phyloP scores from a whole-genome alignment of 2,329 filamentous ascomycete genomes.

The Orbilia javanica region DNA sequence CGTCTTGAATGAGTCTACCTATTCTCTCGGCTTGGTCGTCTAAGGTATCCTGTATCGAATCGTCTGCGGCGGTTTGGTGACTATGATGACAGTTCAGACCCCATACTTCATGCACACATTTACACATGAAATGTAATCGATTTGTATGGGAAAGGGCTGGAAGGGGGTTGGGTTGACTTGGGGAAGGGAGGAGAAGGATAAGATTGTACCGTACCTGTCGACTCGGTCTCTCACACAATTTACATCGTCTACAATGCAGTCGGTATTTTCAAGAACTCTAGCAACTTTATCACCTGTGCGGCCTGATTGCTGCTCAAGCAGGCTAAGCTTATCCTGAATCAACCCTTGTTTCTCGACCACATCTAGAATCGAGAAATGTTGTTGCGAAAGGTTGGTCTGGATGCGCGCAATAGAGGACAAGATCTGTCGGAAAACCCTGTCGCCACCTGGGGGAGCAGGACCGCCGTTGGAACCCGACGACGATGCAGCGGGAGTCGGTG shows the following conservation, averaged over 20 bases:
- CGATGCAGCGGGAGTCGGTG: constrained; percentile 53
- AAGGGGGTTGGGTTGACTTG: constrained; percentile 18
- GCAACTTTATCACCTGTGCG: constrained; percentile 39
- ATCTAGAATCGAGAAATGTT: constrained; percentile 56
- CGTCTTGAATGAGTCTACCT: constrained; percentile 54
- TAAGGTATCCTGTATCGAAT: constrained; percentile 56
- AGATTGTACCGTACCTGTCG: constrained; percentile 57
- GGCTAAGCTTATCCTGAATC: constrained; percentile 55
- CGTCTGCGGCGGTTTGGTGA: constrained; percentile 47
- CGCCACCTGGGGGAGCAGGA: constrained; percentile 44
- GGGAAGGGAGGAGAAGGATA: constrained; percentile 3
- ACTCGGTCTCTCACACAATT: constrained; percentile 58
- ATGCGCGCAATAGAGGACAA: constrained; percentile 56
- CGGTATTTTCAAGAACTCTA: constrained; percentile 57
- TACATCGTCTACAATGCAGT: constrained; percentile 58
- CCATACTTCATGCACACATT: constrained; percentile 32
- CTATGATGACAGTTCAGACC: constrained; percentile 59
- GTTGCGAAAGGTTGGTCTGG: constrained; percentile 56
- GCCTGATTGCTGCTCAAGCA: constrained; percentile 55
- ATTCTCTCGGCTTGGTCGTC: constrained; percentile 56
- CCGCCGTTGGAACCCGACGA: constrained; percentile 52
- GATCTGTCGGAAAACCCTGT: constrained; percentile 53
- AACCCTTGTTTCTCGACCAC: constrained; percentile 57
- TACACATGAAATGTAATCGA: constrained; percentile 33
- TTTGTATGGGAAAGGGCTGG: constrained; percentile 5